Percentiles rank a stretch among this genome's conserved stretches.
Evolutionary conservation across 169 alveolate species (phyloP).

Genomic region (Perkinsus marinus): DNA sequence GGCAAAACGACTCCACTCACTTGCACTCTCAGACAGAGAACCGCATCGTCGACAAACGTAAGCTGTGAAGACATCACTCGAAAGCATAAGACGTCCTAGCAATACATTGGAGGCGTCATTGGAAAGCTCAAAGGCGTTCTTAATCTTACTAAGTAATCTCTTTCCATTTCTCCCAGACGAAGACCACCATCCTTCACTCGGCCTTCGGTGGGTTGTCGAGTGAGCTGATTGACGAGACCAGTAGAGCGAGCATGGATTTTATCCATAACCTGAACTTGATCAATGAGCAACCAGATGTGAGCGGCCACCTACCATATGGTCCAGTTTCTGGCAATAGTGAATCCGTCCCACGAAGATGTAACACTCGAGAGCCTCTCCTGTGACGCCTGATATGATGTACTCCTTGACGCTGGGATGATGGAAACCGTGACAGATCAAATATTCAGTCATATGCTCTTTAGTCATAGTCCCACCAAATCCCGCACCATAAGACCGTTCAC

Average conservation of each 20-base stretch:
- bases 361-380: slow-evolving; percentile 96
- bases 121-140: not conserved
- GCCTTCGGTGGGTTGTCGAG: slow-evolving; percentile 99
- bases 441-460: slow-evolving; percentile 72
- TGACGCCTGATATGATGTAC: slow-evolving; percentile 86
- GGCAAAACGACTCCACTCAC: not conserved
- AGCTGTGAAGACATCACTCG: slow-evolving; percentile 90
- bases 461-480: slow-evolving; percentile 91
- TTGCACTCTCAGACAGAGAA: slow-evolving; percentile 39
- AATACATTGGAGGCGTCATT: slow-evolving; percentile 86
- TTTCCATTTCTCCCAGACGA: slow-evolving; percentile 99
- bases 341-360: slow-evolving; percentile 96
- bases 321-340: slow-evolving; percentile 94
- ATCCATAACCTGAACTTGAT: not conserved
- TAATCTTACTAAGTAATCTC: slow-evolving; percentile 87
- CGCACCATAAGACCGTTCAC: slow-evolving; percentile 90
- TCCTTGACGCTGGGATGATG: slow-evolving; percentile 78
- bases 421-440: slow-evolving; percentile 84
- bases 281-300: not conserved
- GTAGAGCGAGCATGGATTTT: slow-evolving; percentile 91
- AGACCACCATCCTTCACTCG: slow-evolving; percentile 98
- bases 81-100: slow-evolving; percentile 91
- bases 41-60: slow-evolving; percentile 89
- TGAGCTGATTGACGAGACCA: slow-evolving; percentile 95
- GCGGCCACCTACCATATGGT: slow-evolving; percentile 88